Evolutionary conservation across 441 rosid genomes (phyloP), one percentile per base, ranked within the genome.

Genomic region (Pelargonium cotyledonis): DNA sequence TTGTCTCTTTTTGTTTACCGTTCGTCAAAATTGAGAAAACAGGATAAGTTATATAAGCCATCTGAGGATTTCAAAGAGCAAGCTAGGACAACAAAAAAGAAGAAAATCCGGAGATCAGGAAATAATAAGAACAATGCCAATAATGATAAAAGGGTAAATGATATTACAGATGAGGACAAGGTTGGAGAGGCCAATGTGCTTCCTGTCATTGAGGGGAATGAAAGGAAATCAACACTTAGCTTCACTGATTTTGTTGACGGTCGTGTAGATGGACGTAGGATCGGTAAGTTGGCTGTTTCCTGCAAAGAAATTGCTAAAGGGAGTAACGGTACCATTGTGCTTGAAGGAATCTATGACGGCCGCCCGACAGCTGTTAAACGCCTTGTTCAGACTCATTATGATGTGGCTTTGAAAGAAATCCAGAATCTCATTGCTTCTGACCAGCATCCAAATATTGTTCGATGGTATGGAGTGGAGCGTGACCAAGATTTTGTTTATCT

Each of bases 401-500:
- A 88, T 67, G 95, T 92, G 70, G 96, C 97, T 69, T 73, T 85
- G 76, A 88, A 89, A 76, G 97, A 89, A 80, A 88, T 89, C 73
- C 86, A 85, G 76, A 88, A 88, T 75, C 95, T 92, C 77, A 86
- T 89, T 76, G 95, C 91, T 21, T 89, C 96, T 3, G 97, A 92
- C 79, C 89, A 81, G 62, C 97, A 89, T 81, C 85, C 89, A 53
- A 91, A 89, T 79, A 88, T 94, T 76, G 97, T 91, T 47, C 83
- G 96, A 47, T 91, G 95, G 97, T 84, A 80, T 12, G 99, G 96
- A 6, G 92, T 89, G 74, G 97, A 94, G 80, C 73, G 76, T 60
- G 96, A 94, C 79, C 85, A 82, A 68, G 91, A 94, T 80, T 91
- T 89, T 78, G 90, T 85, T 51, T 94, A 91, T 73, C 86, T 94